Percentiles rank a stretch among this genome's conserved stretches.
These are phyloP conservation scores for Tetrahymena thermophila DNA, from an alignment of 73 alveolate genomes.

Conservation along the genomic window DNA sequence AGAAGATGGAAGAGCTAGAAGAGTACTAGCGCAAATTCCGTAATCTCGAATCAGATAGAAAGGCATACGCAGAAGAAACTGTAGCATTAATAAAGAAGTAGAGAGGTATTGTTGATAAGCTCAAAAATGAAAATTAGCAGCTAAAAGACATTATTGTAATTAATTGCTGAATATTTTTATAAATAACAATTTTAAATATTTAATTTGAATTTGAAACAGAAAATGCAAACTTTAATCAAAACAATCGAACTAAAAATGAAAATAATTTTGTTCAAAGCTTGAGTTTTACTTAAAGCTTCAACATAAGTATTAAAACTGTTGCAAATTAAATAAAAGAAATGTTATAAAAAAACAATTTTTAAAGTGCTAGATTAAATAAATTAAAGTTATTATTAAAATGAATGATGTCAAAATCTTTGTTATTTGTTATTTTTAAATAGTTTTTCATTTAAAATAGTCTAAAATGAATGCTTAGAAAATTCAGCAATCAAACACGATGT, in stretches of 20 bases:
- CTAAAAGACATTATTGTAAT: constrained; percentile 44
- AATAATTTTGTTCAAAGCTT: no score
- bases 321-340: not conserved
- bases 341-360: no score
- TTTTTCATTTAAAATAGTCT: not conserved
- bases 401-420: not conserved
- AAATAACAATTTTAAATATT: not conserved
- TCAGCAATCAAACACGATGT: constrained; percentile 5
- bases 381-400: not conserved
- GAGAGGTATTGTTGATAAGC: constrained; percentile 62
- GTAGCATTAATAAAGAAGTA: constrained; percentile 64
- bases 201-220: not conserved
- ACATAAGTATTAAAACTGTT: no score
- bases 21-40: constrained; percentile 23
- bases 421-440: not conserved
- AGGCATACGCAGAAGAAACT: constrained; percentile 68
- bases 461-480: constrained; percentile 36
- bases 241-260: no score
- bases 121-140: constrained; percentile 53
- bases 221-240: not conserved
- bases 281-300: not conserved
- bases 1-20: constrained; percentile 2
- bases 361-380: not conserved
- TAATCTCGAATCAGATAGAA: constrained; percentile 61
- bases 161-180: not conserved